Percentiles rank a stretch among this genome's conserved stretches.
Evolutionary conservation across 2,329 filamentous ascomycete genomes (phyloP).

Genomic region (Westerdykella ornata): DNA sequence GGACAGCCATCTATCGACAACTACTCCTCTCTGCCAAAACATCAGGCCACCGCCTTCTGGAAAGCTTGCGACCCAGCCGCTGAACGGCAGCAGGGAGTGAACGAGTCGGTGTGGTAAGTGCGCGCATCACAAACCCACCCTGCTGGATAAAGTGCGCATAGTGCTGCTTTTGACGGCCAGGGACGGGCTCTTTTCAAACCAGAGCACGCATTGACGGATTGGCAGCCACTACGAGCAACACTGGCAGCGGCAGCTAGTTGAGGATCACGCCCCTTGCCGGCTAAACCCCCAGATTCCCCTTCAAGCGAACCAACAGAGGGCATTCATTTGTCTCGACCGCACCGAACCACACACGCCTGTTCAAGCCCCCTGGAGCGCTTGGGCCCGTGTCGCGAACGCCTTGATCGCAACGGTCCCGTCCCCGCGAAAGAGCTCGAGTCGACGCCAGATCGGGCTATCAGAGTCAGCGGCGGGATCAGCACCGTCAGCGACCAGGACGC

Average conservation of each 20-base stretch:
- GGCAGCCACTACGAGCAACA: conserved; percentile 19
- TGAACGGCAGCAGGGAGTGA: conserved; percentile 2
- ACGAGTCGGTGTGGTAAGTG: conserved; percentile 2
- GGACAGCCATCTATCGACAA: neutral
- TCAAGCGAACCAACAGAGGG: conserved; percentile 35
- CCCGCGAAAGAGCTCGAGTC: conserved; percentile 3
- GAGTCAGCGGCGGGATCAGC: conserved; percentile 8
- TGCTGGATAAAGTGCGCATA: conserved; percentile 29
- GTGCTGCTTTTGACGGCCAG: conserved; percentile 13
- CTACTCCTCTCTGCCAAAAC: too few species aligned
- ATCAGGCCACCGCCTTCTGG: conserved; percentile 1
- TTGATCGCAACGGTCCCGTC: conserved; percentile 8
- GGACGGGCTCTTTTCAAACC: conserved; percentile 14
- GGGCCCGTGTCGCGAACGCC: conserved; percentile 1
- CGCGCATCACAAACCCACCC: conserved; percentile 12
- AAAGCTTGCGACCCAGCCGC: neutral
- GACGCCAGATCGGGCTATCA: conserved; percentile 7
- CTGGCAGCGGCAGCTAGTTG: conserved; percentile 35
- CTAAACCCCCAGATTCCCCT: conserved; percentile 34
- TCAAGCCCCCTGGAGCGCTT: conserved; percentile 9
- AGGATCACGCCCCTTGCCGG: conserved; percentile 33
- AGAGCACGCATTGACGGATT: conserved; percentile 21
- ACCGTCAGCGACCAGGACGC: conserved; percentile 19
- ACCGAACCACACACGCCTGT: conserved; percentile 13
- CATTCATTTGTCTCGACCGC: conserved; percentile 18